Evolutionary conservation across 768 basidiomycete species (phyloP).

Genomic region (Lyophyllum atratum): DNA sequence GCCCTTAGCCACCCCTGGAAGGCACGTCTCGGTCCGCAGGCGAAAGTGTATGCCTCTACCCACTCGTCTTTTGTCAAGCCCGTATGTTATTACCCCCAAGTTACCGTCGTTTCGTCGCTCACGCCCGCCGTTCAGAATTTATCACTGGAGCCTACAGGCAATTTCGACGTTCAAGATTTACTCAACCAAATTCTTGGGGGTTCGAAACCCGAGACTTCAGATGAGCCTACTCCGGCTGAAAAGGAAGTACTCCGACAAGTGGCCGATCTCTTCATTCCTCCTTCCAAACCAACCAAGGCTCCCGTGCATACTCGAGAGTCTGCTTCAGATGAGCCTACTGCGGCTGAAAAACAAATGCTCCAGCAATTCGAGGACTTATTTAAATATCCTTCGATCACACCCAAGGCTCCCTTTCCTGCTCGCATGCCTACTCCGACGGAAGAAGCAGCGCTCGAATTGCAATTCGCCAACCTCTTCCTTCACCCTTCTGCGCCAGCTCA

Average conservation of each 20-base stretch:
- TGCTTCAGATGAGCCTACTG: too few relatives aligned
- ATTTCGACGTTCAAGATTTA: not conserved
- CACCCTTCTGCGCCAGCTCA: not conserved
- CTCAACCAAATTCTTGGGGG: not conserved
- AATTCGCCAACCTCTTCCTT: too few relatives aligned
- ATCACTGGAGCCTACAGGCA: not conserved
- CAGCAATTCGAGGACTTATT: too few relatives aligned
- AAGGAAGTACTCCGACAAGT: not conserved
- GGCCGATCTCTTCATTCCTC: constrained; percentile 1
- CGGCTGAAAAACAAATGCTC: too few relatives aligned
- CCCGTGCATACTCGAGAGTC: too few relatives aligned
- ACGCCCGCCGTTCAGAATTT: not conserved
- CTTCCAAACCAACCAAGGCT: not conserved
- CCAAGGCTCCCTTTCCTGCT: too few relatives aligned
- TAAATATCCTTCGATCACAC: too few relatives aligned
- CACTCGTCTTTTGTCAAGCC: not conserved
- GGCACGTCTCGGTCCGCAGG: not conserved
- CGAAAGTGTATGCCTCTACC: not conserved
- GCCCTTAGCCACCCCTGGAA: too few relatives aligned
- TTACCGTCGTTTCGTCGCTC: not conserved
- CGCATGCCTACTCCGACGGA: too few relatives aligned
- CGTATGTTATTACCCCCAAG: constrained; percentile 1
- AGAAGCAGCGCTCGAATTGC: too few relatives aligned
- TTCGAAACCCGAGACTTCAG: not conserved
- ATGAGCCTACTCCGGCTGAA: not conserved